Conservation (phyloP, 148 eudicot species). For the Polygonum aviculare region DNA sequence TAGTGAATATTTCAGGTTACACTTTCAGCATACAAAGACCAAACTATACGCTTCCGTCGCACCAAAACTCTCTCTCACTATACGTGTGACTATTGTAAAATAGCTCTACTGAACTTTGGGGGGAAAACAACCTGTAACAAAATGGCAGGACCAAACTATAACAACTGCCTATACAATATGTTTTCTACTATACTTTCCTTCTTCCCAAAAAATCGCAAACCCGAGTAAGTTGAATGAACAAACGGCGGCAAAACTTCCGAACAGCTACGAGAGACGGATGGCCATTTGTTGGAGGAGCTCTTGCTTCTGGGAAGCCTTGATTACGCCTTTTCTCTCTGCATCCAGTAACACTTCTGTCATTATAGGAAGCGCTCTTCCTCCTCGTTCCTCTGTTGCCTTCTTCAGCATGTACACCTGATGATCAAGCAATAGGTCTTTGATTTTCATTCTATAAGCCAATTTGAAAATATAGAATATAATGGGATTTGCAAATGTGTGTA, state of each 20-base stretch:
- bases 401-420: constrained; percentile 67
- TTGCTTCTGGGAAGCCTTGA: constrained; percentile 68
- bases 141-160: not conserved
- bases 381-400: constrained; percentile 65
- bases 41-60: not conserved
- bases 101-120: not conserved
- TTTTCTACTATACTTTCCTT: not conserved
- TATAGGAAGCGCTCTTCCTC: constrained; percentile 69
- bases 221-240: not conserved
- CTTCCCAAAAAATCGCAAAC: not conserved
- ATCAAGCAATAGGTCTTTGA: not conserved
- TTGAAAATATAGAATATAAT: not conserved
- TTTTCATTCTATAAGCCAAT: not conserved
- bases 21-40: not conserved
- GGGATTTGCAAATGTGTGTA: no score
- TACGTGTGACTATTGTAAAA: not conserved
- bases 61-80: constrained; percentile 2
- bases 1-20: not conserved
- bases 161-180: not conserved
- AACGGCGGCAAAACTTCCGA: not conserved
- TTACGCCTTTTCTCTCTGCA: constrained; percentile 67
- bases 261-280: constrained; percentile 65
- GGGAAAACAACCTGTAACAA: not conserved
- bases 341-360: constrained; percentile 78
- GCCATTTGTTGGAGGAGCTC: constrained; percentile 66